Percentiles rank a stretch among this genome's conserved stretches.
These are phyloP conservation scores for Besnoitia besnoiti DNA, from an alignment of 169 alveolate genomes.

Conservation along the genomic window DNA sequence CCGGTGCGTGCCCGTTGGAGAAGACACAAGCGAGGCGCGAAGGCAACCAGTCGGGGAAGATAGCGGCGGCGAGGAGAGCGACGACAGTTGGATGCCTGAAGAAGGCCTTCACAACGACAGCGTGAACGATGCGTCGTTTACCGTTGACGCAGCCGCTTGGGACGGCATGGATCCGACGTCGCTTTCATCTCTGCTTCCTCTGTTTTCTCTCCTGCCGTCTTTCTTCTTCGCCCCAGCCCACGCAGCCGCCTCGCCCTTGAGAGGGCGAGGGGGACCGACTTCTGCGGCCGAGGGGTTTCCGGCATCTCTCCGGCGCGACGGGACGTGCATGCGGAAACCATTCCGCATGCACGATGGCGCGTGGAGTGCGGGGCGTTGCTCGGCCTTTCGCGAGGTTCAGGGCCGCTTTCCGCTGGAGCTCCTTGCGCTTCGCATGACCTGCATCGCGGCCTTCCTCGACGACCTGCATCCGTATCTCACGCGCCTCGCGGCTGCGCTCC, in stretches of 20 bases:
- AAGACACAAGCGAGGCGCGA: background rate
- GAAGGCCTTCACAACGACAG: too few species aligned
- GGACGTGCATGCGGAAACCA: background rate
- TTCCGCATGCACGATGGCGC: too few species aligned
- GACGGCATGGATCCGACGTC: background rate
- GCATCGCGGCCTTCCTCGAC: slow-evolving; percentile 1
- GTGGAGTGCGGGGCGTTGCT: too few species aligned
- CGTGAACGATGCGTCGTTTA: too few species aligned
- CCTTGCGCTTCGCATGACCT: background rate
- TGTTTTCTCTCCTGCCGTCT: background rate
- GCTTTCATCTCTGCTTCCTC: background rate
- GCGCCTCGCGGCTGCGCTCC: slow-evolving; percentile 24
- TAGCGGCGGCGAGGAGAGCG: background rate
- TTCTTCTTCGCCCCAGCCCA: background rate
- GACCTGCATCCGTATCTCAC: slow-evolving; percentile 26
- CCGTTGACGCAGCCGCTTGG: too few species aligned
- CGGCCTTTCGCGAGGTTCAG: background rate
- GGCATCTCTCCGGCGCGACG: background rate
- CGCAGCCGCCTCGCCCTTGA: background rate
- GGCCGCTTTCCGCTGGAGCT: background rate
- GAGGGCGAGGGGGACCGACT: too few species aligned
- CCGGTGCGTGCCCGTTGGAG: background rate
- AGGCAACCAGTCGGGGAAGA: background rate
- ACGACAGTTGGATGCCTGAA: background rate
- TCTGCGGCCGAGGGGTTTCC: background rate